phyloP scores from a whole-genome alignment of 83 land plant species.

The Picea abies region DNA sequence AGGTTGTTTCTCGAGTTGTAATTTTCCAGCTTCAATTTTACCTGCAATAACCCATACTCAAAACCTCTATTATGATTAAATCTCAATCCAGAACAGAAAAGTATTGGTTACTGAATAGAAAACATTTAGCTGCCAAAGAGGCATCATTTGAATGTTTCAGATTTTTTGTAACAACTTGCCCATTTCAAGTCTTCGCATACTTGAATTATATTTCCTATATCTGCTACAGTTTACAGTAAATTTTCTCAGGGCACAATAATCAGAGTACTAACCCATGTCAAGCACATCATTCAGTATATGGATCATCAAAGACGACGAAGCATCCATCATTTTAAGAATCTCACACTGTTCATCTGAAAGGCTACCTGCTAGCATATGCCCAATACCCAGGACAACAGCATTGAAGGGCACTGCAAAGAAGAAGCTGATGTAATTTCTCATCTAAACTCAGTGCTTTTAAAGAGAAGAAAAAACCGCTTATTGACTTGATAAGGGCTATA shows the following conservation, averaged over 20 bases:
- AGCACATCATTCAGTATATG: slow-evolving; percentile 34
- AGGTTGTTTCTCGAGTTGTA: slow-evolving; percentile 35
- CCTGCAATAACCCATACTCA: slow-evolving; percentile 31
- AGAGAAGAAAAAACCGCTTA: too few relatives aligned
- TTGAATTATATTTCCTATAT: not conserved
- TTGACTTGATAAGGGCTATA: too few relatives aligned
- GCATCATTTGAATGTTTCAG: not conserved
- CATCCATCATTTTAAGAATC: slow-evolving; percentile 34
- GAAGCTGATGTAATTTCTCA: too few relatives aligned
- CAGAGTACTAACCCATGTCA: slow-evolving; percentile 28
- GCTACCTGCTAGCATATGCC: slow-evolving; percentile 8
- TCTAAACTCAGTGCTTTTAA: too few relatives aligned
- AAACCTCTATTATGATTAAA: not conserved
- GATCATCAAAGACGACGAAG: slow-evolving; percentile 25
- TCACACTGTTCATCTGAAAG: slow-evolving; percentile 24
- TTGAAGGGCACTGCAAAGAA: slow-evolving; percentile 6
- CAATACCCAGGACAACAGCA: slow-evolving; percentile 34
- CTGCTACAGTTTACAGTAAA: not conserved
- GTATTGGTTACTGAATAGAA: not conserved
- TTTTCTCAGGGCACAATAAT: not conserved
- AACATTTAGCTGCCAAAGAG: too few relatives aligned
- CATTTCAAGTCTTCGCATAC: not conserved
- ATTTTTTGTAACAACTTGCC: not conserved
- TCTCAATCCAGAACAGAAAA: not conserved
- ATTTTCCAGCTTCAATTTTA: slow-evolving; percentile 36